Evolutionary conservation across 352 stramenopile genomes (phyloP).

Genomic region (Globisporangium paddicum): DNA sequence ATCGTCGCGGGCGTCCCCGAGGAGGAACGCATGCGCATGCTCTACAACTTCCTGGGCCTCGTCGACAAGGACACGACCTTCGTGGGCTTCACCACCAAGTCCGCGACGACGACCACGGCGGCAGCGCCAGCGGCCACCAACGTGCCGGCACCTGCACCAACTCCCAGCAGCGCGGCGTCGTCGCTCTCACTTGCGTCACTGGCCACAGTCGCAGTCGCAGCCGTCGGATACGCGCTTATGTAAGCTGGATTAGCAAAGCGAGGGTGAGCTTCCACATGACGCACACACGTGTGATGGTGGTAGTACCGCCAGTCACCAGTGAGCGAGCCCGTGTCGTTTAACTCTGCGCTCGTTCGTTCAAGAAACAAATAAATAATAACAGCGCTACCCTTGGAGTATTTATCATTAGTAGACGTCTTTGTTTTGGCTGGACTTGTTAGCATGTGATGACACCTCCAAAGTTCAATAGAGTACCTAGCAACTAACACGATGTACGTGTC

Average conservation of each 20-base stretch:
- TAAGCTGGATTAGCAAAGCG: background rate
- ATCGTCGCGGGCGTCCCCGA: constrained; percentile 4
- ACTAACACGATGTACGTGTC: too few relatives aligned
- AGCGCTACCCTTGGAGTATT: background rate
- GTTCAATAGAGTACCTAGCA: too few relatives aligned
- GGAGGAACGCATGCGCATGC: constrained; percentile 11
- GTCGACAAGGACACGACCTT: constrained; percentile 9
- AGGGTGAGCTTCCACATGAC: background rate
- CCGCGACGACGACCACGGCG: background rate
- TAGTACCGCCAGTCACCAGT: background rate
- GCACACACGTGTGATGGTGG: background rate
- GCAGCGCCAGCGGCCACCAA: background rate
- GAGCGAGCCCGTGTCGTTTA: background rate
- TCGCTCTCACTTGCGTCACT: background rate
- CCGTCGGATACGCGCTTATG: background rate
- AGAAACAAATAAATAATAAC: background rate
- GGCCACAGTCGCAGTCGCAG: background rate
- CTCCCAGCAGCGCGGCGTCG: background rate
- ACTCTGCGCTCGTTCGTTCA: background rate
- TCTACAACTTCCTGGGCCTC: constrained; percentile 9
- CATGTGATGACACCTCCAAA: background rate
- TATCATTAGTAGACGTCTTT: background rate
- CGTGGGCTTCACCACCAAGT: constrained; percentile 5
- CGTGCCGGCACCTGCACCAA: background rate
- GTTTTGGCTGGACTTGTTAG: background rate